phyloP scores from a whole-genome alignment of 345 rosid genomes.

The Psidium guajava region DNA sequence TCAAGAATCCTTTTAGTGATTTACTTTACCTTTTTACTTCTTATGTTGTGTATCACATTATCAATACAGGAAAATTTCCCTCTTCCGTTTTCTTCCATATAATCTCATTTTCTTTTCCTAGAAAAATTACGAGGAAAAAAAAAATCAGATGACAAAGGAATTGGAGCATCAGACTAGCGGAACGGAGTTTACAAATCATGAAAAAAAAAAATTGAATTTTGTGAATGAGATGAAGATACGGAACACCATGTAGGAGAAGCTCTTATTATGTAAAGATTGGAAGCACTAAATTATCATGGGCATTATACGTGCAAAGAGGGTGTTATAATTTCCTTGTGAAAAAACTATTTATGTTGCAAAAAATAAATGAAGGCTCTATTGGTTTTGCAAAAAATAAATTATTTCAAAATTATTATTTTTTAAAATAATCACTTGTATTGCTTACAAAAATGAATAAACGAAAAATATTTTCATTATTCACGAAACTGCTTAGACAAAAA shows the following conservation, averaged over 20 bases:
- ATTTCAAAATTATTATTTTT: background rate
- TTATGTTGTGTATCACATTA: background rate
- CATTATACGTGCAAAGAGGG: background rate
- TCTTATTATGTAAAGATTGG: background rate
- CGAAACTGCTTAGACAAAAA: too few species aligned
- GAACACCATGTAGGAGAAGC: background rate
- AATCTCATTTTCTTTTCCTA: background rate
- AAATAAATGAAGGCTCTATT: fast-evolving
- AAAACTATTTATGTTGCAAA: background rate
- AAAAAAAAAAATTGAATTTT: background rate
- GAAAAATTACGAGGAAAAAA: background rate
- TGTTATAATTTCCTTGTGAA: background rate
- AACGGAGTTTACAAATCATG: background rate
- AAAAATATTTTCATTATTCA: too few species aligned
- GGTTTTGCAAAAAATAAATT: background rate
- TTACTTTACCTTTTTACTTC: background rate
- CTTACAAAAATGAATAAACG: too few species aligned
- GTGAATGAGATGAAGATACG: background rate
- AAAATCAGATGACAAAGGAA: background rate
- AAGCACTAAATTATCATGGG: background rate
- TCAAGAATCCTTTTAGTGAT: background rate
- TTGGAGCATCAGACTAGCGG: background rate
- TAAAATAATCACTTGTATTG: too few species aligned
- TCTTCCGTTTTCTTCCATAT: background rate
- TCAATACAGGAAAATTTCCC: background rate